Evolutionary conservation across 1,284 basidiomycete genomes (phyloP), one percentile per base, ranked within the genome.

Genomic region (Cutaneotrichosporon spelunceum): DNA sequence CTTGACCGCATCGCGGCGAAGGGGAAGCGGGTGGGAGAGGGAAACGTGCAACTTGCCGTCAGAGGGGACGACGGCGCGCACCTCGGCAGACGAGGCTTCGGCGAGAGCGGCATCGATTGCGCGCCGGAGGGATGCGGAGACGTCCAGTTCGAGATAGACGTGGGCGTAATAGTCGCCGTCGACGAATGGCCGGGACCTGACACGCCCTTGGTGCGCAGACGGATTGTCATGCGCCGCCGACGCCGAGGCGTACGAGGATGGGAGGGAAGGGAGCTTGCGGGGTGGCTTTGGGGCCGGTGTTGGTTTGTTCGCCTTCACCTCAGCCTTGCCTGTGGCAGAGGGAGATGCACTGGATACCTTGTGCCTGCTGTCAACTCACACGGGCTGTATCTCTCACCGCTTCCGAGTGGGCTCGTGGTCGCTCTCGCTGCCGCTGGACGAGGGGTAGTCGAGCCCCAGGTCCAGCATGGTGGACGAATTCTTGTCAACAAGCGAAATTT

Each of bases 151-250:
- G 10, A 78, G 48, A 54, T 74, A 79, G 39, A 79, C 65, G 60
- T 79, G 78, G 30, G 75, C 70, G 56, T 74, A 74, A 63, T 75
- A 76, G 50, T 79, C 78, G 13, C 78, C 78, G 26, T 75, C 68
- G 0, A 77, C 75, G 65, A 69, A 79, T 3, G 73, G 73, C n/a
- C 77, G 66, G 3, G 75, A 65, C 36, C 78, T 72, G 11, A 52
- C 66, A 19, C 76, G 66, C 10, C 78, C 78, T 64, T 75, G 73
- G 68, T 79, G 78, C 27, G 63, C 52, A 0, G 68, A 48, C 5
- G 75, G 76, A 56, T 77, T 71, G 59, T 79, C 75, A 34, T 10
- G 56, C 16, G 55, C 29, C 11, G 24, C 26, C 2, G 49, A 33
- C 10, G 57, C 29, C 1, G 36, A 39, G 27, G 16, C 53, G 27